These are phyloP conservation scores for Persicaria maculosa DNA, from an alignment of 148 eudicot genomes.

Conservation along the genomic window DNA sequence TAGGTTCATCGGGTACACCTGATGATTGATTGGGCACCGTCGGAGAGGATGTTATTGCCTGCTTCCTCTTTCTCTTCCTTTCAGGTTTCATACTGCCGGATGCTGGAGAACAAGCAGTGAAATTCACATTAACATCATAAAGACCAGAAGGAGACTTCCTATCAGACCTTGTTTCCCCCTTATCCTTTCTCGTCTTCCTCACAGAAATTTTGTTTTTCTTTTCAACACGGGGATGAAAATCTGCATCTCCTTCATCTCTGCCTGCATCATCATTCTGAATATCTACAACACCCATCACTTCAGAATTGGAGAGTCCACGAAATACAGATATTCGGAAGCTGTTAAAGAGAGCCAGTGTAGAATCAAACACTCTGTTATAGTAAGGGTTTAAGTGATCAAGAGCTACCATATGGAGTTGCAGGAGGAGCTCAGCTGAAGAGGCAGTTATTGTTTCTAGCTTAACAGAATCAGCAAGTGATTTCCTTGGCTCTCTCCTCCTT, in stretches of 20 bases:
- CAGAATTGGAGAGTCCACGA: conserved; percentile 22
- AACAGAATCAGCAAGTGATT: neutral
- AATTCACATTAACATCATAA: conserved; percentile 5
- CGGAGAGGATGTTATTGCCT: neutral
- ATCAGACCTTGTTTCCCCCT: neutral
- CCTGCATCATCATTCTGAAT: conserved; percentile 10
- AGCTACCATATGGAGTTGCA: conserved; percentile 45
- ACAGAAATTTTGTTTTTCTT: conserved; percentile 14
- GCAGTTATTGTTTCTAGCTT: conserved; percentile 1
- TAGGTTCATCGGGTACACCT: neutral
- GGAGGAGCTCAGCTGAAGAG: conserved; percentile 48
- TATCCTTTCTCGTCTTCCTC: neutral
- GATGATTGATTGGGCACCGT: neutral
- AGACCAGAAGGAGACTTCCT: neutral
- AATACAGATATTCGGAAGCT: conserved; percentile 41
- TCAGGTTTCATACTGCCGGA: neutral
- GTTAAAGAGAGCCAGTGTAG: conserved; percentile 30
- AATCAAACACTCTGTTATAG: conserved; percentile 34
- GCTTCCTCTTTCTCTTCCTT: neutral
- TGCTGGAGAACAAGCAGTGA: neutral
- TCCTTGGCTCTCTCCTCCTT: conserved; percentile 3
- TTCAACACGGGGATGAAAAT: conserved; percentile 19
- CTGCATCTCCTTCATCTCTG: conserved; percentile 19
- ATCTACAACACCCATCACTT: conserved; percentile 1
- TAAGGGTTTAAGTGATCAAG: conserved; percentile 39